These are phyloP conservation scores for Cytospora chrysosperma DNA, from an alignment of 2,329 filamentous ascomycete species.

Conservation along the genomic window DNA sequence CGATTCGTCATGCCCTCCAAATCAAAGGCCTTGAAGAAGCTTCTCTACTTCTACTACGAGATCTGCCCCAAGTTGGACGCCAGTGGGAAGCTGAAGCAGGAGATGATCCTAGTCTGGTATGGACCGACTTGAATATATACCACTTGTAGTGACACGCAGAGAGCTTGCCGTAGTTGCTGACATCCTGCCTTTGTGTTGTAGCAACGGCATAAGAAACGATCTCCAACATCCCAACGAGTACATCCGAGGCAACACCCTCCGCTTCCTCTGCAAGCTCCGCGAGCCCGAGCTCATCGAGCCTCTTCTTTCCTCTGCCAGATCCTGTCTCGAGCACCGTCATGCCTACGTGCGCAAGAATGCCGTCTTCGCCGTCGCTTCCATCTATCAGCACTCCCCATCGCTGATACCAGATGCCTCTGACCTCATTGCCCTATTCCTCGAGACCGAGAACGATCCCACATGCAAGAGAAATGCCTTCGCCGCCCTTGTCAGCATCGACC, in stretches of 20 bases:
- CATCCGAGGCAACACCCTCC: slow-evolving; percentile 94
- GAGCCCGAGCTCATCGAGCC: slow-evolving; percentile 96
- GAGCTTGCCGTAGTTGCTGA: slow-evolving; percentile 28
- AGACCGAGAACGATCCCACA: slow-evolving; percentile 86
- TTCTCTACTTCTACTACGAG: slow-evolving; percentile 99
- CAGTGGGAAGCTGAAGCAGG: slow-evolving; percentile 93
- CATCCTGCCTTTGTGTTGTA: slow-evolving; percentile 38
- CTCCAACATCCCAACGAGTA: slow-evolving; percentile 98
- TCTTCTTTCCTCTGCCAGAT: slow-evolving; percentile 84
- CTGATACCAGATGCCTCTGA: slow-evolving; percentile 95
- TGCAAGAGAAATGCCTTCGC: slow-evolving; percentile 98
- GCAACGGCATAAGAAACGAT: slow-evolving; percentile 97
- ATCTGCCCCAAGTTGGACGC: slow-evolving; percentile 95
- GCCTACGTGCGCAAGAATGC: slow-evolving; percentile 98
- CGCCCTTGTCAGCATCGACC: slow-evolving; percentile 84
- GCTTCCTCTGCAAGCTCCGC: slow-evolving; percentile 93
- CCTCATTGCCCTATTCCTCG: slow-evolving; percentile 84
- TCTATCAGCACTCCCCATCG: slow-evolving; percentile 84
- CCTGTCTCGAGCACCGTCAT: slow-evolving; percentile 92
- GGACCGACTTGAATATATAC: slow-evolving; percentile 23
- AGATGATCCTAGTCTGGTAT: slow-evolving; percentile 99
- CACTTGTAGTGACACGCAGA: slow-evolving; percentile 4
- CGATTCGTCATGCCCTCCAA: slow-evolving; percentile 99
- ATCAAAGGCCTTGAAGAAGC: slow-evolving; percentile 94
- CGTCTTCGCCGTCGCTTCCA: slow-evolving; percentile 90